phyloP scores from a whole-genome alignment of 176 grass and related monocot genomes.

The Avena sativa region DNA sequence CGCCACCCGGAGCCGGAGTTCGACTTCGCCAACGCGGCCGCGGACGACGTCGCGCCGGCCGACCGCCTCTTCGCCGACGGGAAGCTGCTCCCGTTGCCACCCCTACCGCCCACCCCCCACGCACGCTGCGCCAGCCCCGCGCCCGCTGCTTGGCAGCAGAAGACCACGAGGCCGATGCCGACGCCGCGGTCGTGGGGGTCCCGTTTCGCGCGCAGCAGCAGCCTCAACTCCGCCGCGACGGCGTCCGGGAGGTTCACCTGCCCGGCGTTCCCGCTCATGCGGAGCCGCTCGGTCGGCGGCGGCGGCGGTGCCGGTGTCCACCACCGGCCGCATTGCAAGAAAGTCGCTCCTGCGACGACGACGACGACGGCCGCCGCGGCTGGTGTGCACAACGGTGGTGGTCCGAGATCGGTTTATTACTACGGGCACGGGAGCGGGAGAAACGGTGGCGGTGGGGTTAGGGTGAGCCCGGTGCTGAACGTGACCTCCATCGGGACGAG shows the following conservation, averaged over 20 bases:
- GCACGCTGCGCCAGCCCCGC: neutral
- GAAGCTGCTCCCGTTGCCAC: slow-evolving; percentile 58
- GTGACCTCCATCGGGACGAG: slow-evolving; percentile 49
- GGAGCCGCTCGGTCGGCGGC: slow-evolving; percentile 33
- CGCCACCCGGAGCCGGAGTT: slow-evolving; percentile 29
- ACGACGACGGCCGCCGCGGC: neutral
- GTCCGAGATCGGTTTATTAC: slow-evolving; percentile 43
- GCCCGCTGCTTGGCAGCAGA: neutral
- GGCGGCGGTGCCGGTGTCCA: too few species aligned
- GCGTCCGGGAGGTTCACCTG: slow-evolving; percentile 40
- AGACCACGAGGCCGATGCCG: neutral
- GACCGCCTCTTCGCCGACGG: slow-evolving; percentile 62
- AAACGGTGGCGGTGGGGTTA: slow-evolving; percentile 36
- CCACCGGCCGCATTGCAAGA: neutral
- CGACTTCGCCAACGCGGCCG: slow-evolving; percentile 43
- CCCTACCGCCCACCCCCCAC: slow-evolving; percentile 23
- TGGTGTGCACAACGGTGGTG: neutral
- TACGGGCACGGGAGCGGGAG: slow-evolving; percentile 39
- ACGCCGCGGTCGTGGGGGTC: slow-evolving; percentile 17
- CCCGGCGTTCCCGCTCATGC: slow-evolving; percentile 52
- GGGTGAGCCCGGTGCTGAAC: slow-evolving; percentile 60
- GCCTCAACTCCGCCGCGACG: slow-evolving; percentile 46
- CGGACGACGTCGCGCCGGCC: slow-evolving; percentile 54
- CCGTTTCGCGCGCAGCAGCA: slow-evolving; percentile 55
- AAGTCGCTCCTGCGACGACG: neutral